Conservation (phyloP, 495 filamentous ascomycete species). For the Penicillium coffeae region DNA sequence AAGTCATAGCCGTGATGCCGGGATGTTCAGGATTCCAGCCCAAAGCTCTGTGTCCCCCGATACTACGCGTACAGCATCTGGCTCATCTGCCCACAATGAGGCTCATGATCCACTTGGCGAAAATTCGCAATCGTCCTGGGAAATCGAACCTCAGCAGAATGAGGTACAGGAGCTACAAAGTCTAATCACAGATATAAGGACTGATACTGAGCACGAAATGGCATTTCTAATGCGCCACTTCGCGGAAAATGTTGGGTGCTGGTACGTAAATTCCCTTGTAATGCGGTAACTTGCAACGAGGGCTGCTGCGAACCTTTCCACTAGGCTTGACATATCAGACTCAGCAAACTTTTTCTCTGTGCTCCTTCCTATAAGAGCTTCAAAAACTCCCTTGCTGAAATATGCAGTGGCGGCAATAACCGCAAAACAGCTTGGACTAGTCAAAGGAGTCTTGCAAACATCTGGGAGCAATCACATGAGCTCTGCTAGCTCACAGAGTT, state of each 20-base stretch:
- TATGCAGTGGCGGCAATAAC: constrained; percentile 37
- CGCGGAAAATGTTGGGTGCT: constrained; percentile 32
- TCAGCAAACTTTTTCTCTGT: constrained; percentile 35
- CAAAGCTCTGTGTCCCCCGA: too few relatives aligned
- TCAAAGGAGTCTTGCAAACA: constrained; percentile 30
- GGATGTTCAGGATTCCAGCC: too few relatives aligned
- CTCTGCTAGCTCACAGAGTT: constrained; percentile 34
- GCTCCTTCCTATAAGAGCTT: constrained; percentile 36
- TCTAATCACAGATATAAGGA: constrained; percentile 41
- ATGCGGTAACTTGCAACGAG: not conserved
- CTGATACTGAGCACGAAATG: constrained; percentile 38
- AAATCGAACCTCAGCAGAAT: constrained; percentile 23
- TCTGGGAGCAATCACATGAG: constrained; percentile 26
- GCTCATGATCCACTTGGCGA: constrained; percentile 3
- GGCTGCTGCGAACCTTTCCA: not conserved
- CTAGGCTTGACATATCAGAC: constrained; percentile 41
- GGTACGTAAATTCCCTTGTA: constrained; percentile 19
- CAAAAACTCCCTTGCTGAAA: constrained; percentile 29
- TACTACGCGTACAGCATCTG: too few relatives aligned
- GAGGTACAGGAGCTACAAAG: constrained; percentile 39
- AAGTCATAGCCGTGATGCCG: too few relatives aligned
- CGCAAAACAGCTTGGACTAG: constrained; percentile 39
- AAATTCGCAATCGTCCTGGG: constrained; percentile 9
- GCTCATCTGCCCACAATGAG: too few relatives aligned
- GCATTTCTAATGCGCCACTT: constrained; percentile 39